Conservation (phyloP, 2,329 filamentous ascomycete species). For the Aspergillus awamori region DNA sequence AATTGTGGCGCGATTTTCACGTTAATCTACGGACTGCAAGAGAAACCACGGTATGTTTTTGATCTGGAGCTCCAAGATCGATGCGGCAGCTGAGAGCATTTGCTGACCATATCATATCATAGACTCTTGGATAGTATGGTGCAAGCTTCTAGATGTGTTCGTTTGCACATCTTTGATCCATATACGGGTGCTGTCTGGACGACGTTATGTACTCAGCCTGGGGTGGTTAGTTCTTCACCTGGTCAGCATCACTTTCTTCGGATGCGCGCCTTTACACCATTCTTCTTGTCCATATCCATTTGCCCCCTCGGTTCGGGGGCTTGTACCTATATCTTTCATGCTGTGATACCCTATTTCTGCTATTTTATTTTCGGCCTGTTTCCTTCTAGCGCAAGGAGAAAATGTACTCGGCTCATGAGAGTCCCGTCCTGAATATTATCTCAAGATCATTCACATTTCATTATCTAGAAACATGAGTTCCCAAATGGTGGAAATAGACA, state of each 20-base stretch:
- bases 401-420: too few relatives aligned
- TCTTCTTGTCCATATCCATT: neutral
- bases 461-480: slow-evolving; percentile 33
- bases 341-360: neutral
- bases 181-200: neutral
- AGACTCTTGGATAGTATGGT: neutral
- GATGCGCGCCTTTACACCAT: neutral
- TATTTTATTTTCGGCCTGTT: neutral
- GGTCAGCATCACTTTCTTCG: neutral
- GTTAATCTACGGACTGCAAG: slow-evolving; percentile 62
- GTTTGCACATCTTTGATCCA: neutral
- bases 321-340: neutral
- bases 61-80: neutral
- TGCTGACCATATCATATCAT: neutral
- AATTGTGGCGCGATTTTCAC: slow-evolving; percentile 68
- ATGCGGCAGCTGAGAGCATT: neutral
- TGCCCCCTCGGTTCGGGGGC: neutral
- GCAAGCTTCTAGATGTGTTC: neutral
- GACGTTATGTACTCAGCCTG: neutral
- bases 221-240: too few relatives aligned
- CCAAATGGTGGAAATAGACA: slow-evolving; percentile 24
- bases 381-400: too few relatives aligned
- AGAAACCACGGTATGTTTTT: slow-evolving; percentile 47
- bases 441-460: slow-evolving; percentile 29
- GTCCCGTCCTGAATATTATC: neutral